Evolutionary conservation across 345 rosid genomes (phyloP).

Genomic region (Ceriops zippeliana): DNA sequence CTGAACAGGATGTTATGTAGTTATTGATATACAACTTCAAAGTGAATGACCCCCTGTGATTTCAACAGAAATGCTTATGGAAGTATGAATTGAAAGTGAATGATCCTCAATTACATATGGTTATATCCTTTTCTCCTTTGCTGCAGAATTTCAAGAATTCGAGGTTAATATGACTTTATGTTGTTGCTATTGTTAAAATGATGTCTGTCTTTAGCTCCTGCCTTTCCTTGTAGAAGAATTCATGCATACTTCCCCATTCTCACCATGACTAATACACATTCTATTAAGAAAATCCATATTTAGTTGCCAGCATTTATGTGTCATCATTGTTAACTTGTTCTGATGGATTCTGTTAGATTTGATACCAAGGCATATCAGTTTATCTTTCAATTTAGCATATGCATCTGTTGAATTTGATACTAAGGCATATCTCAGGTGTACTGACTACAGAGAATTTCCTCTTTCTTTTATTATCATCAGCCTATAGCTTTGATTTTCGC

Average conservation of each 20-base stretch:
- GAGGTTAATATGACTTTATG: no score
- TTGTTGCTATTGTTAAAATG: not conserved
- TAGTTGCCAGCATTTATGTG: not conserved
- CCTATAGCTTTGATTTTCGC: no score
- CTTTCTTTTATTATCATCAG: no score
- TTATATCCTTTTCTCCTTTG: not conserved
- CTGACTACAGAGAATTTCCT: no score
- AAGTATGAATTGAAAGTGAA: not conserved
- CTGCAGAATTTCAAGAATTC: not conserved
- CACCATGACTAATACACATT: not conserved
- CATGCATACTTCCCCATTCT: not conserved
- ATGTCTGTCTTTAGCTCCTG: not conserved
- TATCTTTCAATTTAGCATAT: no score
- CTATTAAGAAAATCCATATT: not conserved
- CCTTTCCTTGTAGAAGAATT: not conserved
- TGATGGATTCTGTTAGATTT: not conserved
- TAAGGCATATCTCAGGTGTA: no score
- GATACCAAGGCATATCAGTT: not conserved
- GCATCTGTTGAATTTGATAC: no score
- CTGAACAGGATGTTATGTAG: no score
- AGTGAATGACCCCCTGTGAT: no score
- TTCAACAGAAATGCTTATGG: no score
- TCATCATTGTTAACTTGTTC: not conserved
- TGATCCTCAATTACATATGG: not conserved
- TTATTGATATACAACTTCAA: no score